Evolutionary conservation across 768 basidiomycete genomes (phyloP).

Genomic region (Lactarius akahatsu): DNA sequence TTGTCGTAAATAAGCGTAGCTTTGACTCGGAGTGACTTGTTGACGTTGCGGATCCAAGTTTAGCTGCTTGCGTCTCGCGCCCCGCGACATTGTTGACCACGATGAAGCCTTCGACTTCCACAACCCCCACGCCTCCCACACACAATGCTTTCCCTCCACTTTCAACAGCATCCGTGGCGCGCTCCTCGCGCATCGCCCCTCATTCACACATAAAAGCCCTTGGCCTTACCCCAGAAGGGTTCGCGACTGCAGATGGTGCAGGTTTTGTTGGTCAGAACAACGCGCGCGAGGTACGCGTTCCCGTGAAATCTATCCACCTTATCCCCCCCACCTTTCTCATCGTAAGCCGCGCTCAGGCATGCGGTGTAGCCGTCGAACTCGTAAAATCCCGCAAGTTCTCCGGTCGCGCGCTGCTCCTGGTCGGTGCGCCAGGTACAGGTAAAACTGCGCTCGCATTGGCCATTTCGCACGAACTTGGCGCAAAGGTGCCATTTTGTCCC

Average conservation of each 20-base stretch:
- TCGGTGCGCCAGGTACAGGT: constrained; percentile 95
- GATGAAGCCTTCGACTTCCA: constrained; percentile 29
- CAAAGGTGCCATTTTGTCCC: constrained; percentile 95
- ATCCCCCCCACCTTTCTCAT: neutral
- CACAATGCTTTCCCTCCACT: constrained; percentile 77
- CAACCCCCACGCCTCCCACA: constrained; percentile 35
- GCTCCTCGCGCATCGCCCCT: constrained; percentile 79
- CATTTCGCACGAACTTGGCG: constrained; percentile 89
- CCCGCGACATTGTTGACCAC: neutral
- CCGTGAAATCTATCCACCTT: constrained; percentile 1
- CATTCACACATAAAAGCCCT: constrained; percentile 98
- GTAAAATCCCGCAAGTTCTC: constrained; percentile 92
- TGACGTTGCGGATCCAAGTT: neutral
- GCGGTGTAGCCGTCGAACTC: constrained; percentile 86
- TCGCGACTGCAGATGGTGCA: constrained; percentile 65
- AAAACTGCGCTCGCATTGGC: constrained; percentile 98
- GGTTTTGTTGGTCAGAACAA: constrained; percentile 91
- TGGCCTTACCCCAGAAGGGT: constrained; percentile 82
- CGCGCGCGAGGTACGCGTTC: constrained; percentile 75
- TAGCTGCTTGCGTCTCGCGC: neutral
- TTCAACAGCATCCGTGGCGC: constrained; percentile 55
- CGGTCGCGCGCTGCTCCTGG: constrained; percentile 87
- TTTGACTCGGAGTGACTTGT: too few species aligned
- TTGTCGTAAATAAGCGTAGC: neutral
- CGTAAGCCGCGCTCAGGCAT: constrained; percentile 55